Evolutionary conservation across 2,329 filamentous ascomycete species (phyloP).

Genomic region (Cladosporium oxysporum): DNA sequence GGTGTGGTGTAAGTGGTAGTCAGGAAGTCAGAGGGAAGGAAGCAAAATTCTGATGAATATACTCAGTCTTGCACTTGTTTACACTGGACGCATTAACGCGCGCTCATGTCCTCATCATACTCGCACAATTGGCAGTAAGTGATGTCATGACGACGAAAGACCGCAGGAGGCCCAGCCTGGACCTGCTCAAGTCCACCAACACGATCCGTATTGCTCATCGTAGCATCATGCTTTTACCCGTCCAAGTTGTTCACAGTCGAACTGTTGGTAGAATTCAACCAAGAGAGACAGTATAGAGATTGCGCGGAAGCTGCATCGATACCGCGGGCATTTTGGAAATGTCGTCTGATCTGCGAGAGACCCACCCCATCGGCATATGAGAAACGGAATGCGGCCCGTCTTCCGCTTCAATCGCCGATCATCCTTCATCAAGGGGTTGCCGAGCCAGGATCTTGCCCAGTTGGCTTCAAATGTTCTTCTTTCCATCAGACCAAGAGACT

Average conservation of each 20-base stretch:
- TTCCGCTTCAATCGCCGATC: background rate
- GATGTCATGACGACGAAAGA: slow-evolving; percentile 17
- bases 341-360: background rate
- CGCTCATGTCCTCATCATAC: slow-evolving; percentile 10
- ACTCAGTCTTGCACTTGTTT: background rate
- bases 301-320: background rate
- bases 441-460: no score
- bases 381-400: background rate
- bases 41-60: background rate
- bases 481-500: background rate
- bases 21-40: background rate
- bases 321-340: background rate
- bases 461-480: background rate
- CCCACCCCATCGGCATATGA: background rate
- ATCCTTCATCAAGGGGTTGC: background rate
- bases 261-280: background rate
- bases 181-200: background rate
- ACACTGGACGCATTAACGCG: background rate
- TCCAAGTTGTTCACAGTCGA: background rate
- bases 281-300: background rate
- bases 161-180: slow-evolving; percentile 4
- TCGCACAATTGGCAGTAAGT: background rate
- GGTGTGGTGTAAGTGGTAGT: background rate
- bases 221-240: background rate
- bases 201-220: background rate